A percentile compares a stretch with the other conserved stretches of the same genome.
Evolutionary conservation across 2,329 filamentous ascomycete species (phyloP).

Genomic region (Aaosphaeria arxii): DNA sequence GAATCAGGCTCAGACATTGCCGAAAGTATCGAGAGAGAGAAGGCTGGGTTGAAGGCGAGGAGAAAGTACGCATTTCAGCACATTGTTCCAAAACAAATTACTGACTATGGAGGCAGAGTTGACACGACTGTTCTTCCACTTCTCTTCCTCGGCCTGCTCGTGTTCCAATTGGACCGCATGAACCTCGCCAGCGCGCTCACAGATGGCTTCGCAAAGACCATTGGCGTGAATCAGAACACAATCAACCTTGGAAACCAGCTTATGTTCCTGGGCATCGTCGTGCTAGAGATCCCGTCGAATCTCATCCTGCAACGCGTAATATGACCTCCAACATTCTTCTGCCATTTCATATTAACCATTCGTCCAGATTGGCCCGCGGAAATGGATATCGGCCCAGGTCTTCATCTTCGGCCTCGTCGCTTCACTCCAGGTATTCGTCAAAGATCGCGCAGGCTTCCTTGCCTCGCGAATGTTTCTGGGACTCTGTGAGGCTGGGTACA

Average conservation of each 20-base stretch:
- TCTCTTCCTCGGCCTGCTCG: conserved; percentile 49
- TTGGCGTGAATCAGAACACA: conserved; percentile 44
- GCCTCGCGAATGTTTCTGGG: conserved; percentile 46
- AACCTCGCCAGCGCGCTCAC: conserved; percentile 53
- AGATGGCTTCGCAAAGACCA: conserved; percentile 45
- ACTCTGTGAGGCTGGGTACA: conserved; percentile 52
- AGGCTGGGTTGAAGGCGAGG: conserved; percentile 10
- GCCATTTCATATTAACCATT: neutral
- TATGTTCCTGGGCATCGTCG: conserved; percentile 51
- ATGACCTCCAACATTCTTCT: neutral
- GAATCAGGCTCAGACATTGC: conserved; percentile 4
- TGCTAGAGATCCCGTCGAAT: conserved; percentile 53
- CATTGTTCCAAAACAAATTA: neutral
- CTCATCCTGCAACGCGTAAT: conserved; percentile 39
- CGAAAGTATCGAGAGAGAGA: conserved; percentile 2
- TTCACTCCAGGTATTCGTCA: conserved; percentile 38
- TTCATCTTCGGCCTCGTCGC: conserved; percentile 49
- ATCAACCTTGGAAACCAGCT: conserved; percentile 55
- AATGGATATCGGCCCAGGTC: conserved; percentile 51
- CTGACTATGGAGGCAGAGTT: conserved; percentile 29
- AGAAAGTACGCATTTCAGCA: conserved; percentile 12
- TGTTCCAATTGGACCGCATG: conserved; percentile 54
- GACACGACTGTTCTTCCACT: conserved; percentile 49
- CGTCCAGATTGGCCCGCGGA: conserved; percentile 27
- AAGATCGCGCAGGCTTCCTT: conserved; percentile 43